Evolutionary conservation across 2,329 filamentous ascomycete genomes (phyloP).

Genomic region (Leptographium lundbergii): DNA sequence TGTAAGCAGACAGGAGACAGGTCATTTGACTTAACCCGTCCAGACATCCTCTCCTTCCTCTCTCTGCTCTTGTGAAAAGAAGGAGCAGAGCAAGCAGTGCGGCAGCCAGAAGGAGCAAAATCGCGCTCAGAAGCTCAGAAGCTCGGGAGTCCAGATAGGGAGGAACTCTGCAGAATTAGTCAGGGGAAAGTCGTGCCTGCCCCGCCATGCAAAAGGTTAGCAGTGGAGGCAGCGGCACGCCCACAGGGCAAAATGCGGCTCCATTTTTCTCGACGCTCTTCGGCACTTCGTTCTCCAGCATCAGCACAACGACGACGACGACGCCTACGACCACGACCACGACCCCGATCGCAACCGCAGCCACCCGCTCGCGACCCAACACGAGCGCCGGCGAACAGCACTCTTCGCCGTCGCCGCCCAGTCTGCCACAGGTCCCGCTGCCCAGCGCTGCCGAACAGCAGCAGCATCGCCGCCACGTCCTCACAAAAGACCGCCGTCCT

Average conservation of each 20-base stretch:
- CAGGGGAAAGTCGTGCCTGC: neutral
- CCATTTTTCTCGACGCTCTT: neutral
- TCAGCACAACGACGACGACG: slow-evolving; percentile 4
- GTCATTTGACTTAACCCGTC: no score
- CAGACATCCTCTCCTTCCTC: no score
- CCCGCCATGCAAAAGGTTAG: neutral
- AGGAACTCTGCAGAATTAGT: neutral
- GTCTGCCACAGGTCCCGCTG: slow-evolving; percentile 10
- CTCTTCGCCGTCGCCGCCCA: slow-evolving; percentile 8
- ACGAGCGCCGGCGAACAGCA: slow-evolving; percentile 22
- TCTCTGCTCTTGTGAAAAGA: neutral
- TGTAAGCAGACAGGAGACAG: neutral
- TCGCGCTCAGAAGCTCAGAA: neutral
- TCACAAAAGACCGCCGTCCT: slow-evolving; percentile 34
- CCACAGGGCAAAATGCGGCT: neutral
- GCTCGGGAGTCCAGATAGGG: neutral
- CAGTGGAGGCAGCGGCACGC: neutral
- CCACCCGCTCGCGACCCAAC: slow-evolving; percentile 14
- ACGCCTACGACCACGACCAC: neutral
- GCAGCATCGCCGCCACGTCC: slow-evolving; percentile 17
- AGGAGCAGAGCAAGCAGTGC: neutral
- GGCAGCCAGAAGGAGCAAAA: neutral
- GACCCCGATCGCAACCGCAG: slow-evolving; percentile 3
- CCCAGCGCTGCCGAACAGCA: slow-evolving; percentile 1
- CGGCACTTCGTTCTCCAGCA: neutral